phyloP scores from a whole-genome alignment of 805 yeast species.

The Teunomyces funiuensis region DNA sequence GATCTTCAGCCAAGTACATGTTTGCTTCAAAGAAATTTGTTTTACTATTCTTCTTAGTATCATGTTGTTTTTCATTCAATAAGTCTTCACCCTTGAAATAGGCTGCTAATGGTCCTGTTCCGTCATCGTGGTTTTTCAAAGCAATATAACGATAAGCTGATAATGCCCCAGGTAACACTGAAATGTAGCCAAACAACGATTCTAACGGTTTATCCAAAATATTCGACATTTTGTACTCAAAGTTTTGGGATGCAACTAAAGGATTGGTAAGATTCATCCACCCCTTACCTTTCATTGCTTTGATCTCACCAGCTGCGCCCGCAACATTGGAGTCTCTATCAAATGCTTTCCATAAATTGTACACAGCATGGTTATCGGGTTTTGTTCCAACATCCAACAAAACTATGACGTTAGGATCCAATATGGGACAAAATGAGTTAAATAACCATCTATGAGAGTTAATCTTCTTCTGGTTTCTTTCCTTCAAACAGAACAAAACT shows the following conservation, averaged over 20 bases:
- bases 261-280: constrained; percentile 85
- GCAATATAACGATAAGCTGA: constrained; percentile 94
- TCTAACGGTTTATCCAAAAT: constrained; percentile 93
- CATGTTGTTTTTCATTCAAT: constrained; percentile 26
- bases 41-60: constrained; percentile 31
- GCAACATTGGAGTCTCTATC: constrained; percentile 96
- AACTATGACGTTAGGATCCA: constrained; percentile 88
- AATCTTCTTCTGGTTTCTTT: constrained; percentile 86
- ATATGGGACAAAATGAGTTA: constrained; percentile 87
- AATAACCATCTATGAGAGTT: constrained; percentile 98
- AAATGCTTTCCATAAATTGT: constrained; percentile 96
- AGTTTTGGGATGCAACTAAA: constrained; percentile 92
- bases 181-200: constrained; percentile 86
- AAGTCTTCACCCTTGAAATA: constrained; percentile 85
- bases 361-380: constrained; percentile 85
- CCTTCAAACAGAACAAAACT: constrained; percentile 88
- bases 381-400: constrained; percentile 96
- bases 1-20: constrained; percentile 32
- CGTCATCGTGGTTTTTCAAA: constrained; percentile 77
- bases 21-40: constrained; percentile 91
- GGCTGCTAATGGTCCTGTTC: constrained; percentile 86
- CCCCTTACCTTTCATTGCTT: constrained; percentile 89
- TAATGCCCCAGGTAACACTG: constrained; percentile 93
- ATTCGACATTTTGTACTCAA: constrained; percentile 96
- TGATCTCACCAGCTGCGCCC: constrained; percentile 98